A percentile compares a stretch with the other conserved stretches of the same genome.
phyloP scores from a whole-genome alignment of 768 basidiomycete species.

The Lactarius sp. region DNA sequence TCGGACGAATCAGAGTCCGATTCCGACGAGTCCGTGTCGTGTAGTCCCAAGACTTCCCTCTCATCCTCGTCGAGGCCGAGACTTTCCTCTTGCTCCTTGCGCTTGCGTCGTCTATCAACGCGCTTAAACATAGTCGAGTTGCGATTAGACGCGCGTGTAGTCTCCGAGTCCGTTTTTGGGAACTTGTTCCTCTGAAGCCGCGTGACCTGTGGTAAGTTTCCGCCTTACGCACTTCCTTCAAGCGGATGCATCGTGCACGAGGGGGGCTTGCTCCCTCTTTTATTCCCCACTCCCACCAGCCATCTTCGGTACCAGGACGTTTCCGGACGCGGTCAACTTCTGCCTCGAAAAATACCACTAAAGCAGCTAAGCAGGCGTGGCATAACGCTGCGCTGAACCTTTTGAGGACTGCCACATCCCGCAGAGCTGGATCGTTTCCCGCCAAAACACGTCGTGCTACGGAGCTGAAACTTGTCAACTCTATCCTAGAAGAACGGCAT shows the following conservation, averaged over 20 bases:
- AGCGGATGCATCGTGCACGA: slow-evolving; percentile 15
- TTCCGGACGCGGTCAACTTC: background rate
- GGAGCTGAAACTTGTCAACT: slow-evolving; percentile 14
- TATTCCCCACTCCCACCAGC: background rate
- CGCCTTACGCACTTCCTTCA: background rate
- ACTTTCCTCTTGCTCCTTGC: slow-evolving; percentile 58
- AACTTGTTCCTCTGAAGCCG: background rate
- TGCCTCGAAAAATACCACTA: background rate
- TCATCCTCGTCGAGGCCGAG: slow-evolving; percentile 59
- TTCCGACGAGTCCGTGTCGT: slow-evolving; percentile 75
- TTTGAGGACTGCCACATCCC: background rate
- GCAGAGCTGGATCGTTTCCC: background rate
- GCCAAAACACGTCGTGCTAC: slow-evolving; percentile 7
- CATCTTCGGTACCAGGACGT: background rate
- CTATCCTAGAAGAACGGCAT: slow-evolving; percentile 9
- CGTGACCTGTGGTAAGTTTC: background rate
- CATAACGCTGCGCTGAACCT: background rate
- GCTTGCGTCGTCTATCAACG: slow-evolving; percentile 59
- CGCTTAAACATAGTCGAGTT: slow-evolving; percentile 65
- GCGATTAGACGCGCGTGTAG: background rate
- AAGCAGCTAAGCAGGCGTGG: background rate
- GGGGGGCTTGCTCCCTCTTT: slow-evolving; percentile 6
- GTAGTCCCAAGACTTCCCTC: slow-evolving; percentile 58
- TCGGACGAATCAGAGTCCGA: slow-evolving; percentile 40
- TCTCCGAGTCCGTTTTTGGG: background rate